A percentile compares a stretch with the other conserved stretches of the same genome.
These are phyloP conservation scores for Penicillium olsonii DNA, from an alignment of 2,329 filamentous ascomycete genomes.

Conservation along the genomic window DNA sequence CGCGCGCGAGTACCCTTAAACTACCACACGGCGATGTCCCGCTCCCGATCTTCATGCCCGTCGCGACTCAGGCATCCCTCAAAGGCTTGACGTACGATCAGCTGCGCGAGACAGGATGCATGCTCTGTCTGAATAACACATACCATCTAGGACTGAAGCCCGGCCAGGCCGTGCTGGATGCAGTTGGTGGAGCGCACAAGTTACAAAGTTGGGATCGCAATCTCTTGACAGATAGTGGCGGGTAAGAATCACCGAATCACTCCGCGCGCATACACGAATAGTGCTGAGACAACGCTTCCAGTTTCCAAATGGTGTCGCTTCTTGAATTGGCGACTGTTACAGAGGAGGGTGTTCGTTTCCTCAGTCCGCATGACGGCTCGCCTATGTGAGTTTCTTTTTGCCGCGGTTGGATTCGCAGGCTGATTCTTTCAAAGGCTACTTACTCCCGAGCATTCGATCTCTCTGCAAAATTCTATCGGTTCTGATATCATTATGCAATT, in stretches of 20 bases:
- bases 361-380: conserved; percentile 92
- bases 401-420: not conserved
- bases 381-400: conserved; percentile 65
- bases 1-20: conserved; percentile 81
- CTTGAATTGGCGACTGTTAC: conserved; percentile 91
- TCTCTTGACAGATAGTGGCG: conserved; percentile 72
- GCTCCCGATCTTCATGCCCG: conserved; percentile 96
- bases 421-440: conserved; percentile 63
- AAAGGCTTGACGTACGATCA: conserved; percentile 94
- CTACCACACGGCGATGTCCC: conserved; percentile 90
- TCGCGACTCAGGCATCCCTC: conserved; percentile 92
- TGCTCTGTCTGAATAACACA: conserved; percentile 94
- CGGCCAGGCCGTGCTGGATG: conserved; percentile 83
- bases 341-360: conserved; percentile 91
- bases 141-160: conserved; percentile 96
- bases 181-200: conserved; percentile 88
- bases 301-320: conserved; percentile 98
- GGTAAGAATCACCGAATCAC: conserved; percentile 40
- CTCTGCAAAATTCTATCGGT: conserved; percentile 92
- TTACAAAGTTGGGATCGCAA: conserved; percentile 95
- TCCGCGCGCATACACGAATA: not conserved
- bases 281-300: conserved; percentile 38
- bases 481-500: conserved; percentile 99
- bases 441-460: conserved; percentile 95
- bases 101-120: conserved; percentile 83